Conservation (phyloP, 805 yeast genomes). For the Metschnikowia gelsemii region DNA sequence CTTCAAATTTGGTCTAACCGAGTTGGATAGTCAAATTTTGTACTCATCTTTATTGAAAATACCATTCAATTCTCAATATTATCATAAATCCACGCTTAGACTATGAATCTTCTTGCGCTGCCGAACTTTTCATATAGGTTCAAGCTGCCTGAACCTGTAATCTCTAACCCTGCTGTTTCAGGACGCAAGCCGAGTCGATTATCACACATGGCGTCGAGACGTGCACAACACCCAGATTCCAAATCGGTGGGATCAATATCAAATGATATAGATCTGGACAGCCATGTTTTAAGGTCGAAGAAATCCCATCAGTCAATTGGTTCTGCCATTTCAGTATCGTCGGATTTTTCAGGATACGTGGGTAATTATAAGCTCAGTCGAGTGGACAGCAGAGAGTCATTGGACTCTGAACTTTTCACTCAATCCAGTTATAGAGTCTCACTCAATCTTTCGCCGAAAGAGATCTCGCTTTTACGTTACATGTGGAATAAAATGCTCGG, state of each 20-base stretch:
- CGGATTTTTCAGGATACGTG: constrained; percentile 5
- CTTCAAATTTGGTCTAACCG: too few species aligned
- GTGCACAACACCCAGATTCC: neutral
- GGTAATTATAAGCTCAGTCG: constrained; percentile 28
- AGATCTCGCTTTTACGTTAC: constrained; percentile 45
- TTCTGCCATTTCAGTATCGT: neutral
- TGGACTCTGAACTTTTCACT: constrained; percentile 23
- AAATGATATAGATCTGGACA: neutral
- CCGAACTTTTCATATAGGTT: neutral
- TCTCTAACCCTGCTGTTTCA: neutral
- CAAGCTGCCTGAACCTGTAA: too few species aligned
- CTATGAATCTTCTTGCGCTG: neutral
- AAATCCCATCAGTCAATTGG: neutral
- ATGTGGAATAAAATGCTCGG: constrained; percentile 42
- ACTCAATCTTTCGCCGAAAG: constrained; percentile 25
- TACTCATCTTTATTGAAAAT: neutral
- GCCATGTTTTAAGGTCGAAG: neutral
- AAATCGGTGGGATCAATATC: neutral
- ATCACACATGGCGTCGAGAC: neutral
- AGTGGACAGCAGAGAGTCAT: constrained; percentile 24
- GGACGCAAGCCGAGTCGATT: constrained; percentile 4
- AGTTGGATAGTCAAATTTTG: too few species aligned
- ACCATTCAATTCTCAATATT: too few species aligned
- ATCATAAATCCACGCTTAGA: too few species aligned
- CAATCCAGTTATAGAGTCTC: constrained; percentile 22